A percentile compares a stretch with the other conserved stretches of the same genome.
Evolutionary conservation across 106 monocot species (phyloP).

Genomic region (Apostasia shenzhenica): DNA sequence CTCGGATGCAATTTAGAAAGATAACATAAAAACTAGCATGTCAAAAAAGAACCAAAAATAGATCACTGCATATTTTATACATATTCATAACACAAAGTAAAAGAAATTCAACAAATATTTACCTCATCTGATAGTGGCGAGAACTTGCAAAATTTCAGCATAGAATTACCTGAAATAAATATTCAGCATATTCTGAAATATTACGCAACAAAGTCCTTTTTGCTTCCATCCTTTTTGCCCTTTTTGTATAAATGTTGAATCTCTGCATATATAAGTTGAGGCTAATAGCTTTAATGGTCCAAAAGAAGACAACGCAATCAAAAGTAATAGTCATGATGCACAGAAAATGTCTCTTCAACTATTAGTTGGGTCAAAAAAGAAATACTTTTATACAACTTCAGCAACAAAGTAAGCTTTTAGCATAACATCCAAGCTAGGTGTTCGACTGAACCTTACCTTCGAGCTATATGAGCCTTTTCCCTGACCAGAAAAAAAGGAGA

Average conservation of each 20-base stretch:
- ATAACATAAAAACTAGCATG: no score
- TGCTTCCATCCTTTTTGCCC: slow-evolving; percentile 36
- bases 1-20: no score
- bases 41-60: no score
- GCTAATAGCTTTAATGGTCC: neutral
- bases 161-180: slow-evolving; percentile 43
- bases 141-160: neutral
- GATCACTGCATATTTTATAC: no score
- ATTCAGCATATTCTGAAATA: slow-evolving; percentile 47
- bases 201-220: slow-evolving; percentile 32
- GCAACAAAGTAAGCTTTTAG: no score
- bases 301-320: neutral
- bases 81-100: neutral
- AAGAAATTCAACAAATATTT: neutral
- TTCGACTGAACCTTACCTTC: neutral
- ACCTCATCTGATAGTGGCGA: no score
- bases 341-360: no score
- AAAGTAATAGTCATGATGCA: neutral
- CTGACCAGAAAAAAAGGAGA: slow-evolving; percentile 1
- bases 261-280: slow-evolving; percentile 17
- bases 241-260: slow-evolving; percentile 38
- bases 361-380: no score
- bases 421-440: no score
- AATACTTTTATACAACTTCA: no score
- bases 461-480: slow-evolving; percentile 1